phyloP scores from a whole-genome alignment of 345 rosid genomes.

The Brassica juncea region DNA sequence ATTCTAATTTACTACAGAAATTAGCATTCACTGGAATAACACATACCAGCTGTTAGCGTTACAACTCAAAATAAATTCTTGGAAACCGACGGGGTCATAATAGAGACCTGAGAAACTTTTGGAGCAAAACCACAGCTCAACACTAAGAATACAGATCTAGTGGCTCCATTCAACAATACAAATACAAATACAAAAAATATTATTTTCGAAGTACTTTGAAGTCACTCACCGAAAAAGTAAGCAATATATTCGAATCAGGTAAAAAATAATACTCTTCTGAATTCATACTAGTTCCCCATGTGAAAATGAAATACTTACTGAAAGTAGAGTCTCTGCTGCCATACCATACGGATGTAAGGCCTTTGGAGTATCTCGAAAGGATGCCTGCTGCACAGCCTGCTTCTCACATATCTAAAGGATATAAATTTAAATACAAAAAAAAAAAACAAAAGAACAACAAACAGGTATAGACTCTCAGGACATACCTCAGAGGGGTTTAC shows the following conservation, averaged over 20 bases:
- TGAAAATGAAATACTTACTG: conserved; percentile 50
- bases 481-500: conserved; percentile 82
- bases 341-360: conserved; percentile 78
- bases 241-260: neutral
- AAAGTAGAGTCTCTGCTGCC: conserved; percentile 77
- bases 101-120: neutral
- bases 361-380: conserved; percentile 63
- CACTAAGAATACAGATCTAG: neutral
- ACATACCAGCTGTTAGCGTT: too few relatives aligned
- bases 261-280: neutral
- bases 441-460: neutral
- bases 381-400: conserved; percentile 46
- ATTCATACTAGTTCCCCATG: neutral
- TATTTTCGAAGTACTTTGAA: neutral
- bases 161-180: neutral
- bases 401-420: conserved; percentile 36
- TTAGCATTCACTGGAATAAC: too few relatives aligned
- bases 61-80: too few relatives aligned
- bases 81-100: neutral
- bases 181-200: neutral
- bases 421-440: neutral
- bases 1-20: too few relatives aligned
- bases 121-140: neutral
- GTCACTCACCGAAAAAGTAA: neutral
- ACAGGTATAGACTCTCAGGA: neutral